These are phyloP conservation scores for Fermentozyma sake DNA, from an alignment of 1,139 yeast species.

Conservation along the genomic window DNA sequence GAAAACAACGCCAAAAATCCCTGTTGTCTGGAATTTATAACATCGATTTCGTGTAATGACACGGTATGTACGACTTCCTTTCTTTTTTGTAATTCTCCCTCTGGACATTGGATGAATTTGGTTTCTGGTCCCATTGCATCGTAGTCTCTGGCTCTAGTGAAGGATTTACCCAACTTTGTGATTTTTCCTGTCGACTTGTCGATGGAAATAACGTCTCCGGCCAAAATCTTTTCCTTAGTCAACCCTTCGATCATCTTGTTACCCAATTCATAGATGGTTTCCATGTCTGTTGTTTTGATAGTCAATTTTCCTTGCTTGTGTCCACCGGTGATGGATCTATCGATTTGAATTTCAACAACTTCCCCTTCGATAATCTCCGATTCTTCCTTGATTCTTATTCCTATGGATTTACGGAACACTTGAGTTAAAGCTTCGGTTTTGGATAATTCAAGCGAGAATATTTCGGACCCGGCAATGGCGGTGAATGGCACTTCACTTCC, in stretches of 20 bases:
- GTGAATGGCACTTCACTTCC: constrained; percentile 95
- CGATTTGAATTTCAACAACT: constrained; percentile 97
- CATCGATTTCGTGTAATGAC: constrained; percentile 95
- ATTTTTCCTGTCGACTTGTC: constrained; percentile 95
- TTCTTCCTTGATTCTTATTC: constrained; percentile 92
- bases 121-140: constrained; percentile 99
- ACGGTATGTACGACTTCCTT: constrained; percentile 96
- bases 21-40: constrained; percentile 95
- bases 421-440: constrained; percentile 96
- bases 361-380: constrained; percentile 98
- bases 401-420: constrained; percentile 93
- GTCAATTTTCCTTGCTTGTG: constrained; percentile 97
- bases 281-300: constrained; percentile 98
- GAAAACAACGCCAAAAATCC: constrained; percentile 94
- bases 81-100: constrained; percentile 95
- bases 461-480: constrained; percentile 90
- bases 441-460: constrained; percentile 83
- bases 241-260: constrained; percentile 96
- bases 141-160: constrained; percentile 93
- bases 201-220: constrained; percentile 95
- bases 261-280: constrained; percentile 95
- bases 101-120: constrained; percentile 96
- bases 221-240: constrained; percentile 90
- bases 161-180: constrained; percentile 90
- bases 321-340: constrained; percentile 93